Base-by-base conservation (phyloP, 2,329 filamentous ascomycete species). In the Alternaria atra region DNA sequence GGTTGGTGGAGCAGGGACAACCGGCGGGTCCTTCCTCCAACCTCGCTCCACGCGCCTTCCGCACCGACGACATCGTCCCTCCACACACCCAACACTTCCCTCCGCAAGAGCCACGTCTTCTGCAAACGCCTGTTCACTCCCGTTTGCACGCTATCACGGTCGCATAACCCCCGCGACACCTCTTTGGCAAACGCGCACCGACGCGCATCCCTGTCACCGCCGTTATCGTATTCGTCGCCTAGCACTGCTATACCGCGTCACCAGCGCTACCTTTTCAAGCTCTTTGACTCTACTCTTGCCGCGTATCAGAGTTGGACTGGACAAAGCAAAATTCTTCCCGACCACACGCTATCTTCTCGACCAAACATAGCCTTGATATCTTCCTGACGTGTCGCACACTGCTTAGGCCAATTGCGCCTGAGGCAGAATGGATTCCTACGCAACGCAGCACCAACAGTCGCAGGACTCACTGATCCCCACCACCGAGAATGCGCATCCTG, bases 391-490 rank as follows among this genome's bases (percentile, higher is more conserved):
- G 73, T 75, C 68, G 67, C 61, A 63, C 62, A 56, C 52, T 59
- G 62, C 67, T 7, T 62, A 64, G 66, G 58, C 63, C 62, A 61
- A 53, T 52, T 61, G 61, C 66, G 58, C 64, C 52, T 63, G 52
- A 68, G 71, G 64, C 70, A 72, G 47, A 67, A 76, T 77, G 73
- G 73, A 75, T 55, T 55, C 65, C 52, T 71, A 74, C 50, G 63
- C 69, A 57, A 52, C 69, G 35, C 66, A 71, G 50, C 68, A 69
- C 64, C 70, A 67, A 55, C 47, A 55, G 44, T 69, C 71, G 60
- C 71, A 71, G 60, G 73, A 73, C 61, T 67, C 71, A 10, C 61
- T 75, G 66, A 65, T 77, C 66, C 71, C 73, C 40, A 73, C 75
- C 20, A 74, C 74, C 47, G 75, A 78, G 52, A 34, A 68, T 17